A percentile compares a stretch with the other conserved stretches of the same genome.
phyloP scores from a whole-genome alignment of 1,139 yeast genomes.

The Zygosaccharomyces sapae region DNA sequence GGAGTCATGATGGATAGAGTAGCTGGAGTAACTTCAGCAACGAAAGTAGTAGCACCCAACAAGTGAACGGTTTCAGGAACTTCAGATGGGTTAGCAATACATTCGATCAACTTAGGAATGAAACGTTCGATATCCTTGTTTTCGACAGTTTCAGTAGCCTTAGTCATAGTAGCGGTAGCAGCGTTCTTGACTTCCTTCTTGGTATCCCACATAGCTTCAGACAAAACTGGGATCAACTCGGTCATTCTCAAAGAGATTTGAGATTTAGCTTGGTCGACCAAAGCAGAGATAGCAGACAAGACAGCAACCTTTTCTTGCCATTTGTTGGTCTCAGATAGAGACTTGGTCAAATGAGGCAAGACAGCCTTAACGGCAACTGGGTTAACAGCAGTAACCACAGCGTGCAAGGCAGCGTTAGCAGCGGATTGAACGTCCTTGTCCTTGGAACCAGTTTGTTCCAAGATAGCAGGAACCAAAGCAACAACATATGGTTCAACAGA shows the following conservation, averaged over 20 bases:
- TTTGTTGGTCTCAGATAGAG: slow-evolving; percentile 74
- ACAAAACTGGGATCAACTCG: slow-evolving; percentile 94
- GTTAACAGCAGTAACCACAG: slow-evolving; percentile 77
- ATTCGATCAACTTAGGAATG: slow-evolving; percentile 94
- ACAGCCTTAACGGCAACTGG: slow-evolving; percentile 90
- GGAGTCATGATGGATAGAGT: slow-evolving; percentile 99
- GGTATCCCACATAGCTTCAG: slow-evolving; percentile 99
- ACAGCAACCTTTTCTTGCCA: slow-evolving; percentile 98
- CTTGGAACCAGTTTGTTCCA: slow-evolving; percentile 88
- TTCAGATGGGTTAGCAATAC: slow-evolving; percentile 94
- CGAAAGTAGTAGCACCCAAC: slow-evolving; percentile 99
- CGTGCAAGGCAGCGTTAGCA: slow-evolving; percentile 69
- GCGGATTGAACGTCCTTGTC: slow-evolving; percentile 65
- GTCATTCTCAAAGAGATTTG: slow-evolving; percentile 99
- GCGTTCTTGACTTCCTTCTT: slow-evolving; percentile 96
- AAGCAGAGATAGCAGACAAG: slow-evolving; percentile 73
- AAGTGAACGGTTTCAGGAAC: slow-evolving; percentile 98
- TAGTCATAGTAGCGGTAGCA: slow-evolving; percentile 92
- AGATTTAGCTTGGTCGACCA: slow-evolving; percentile 91
- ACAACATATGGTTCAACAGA: slow-evolving; percentile 94
- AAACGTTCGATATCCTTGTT: slow-evolving; percentile 99
- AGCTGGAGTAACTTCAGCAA: slow-evolving; percentile 98
- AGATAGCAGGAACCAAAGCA: slow-evolving; percentile 62
- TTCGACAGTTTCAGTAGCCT: slow-evolving; percentile 95
- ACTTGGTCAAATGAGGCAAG: slow-evolving; percentile 71